phyloP scores from a whole-genome alignment of 2,329 filamentous ascomycete genomes.

The Aspergillus oerlinghausenensis region DNA sequence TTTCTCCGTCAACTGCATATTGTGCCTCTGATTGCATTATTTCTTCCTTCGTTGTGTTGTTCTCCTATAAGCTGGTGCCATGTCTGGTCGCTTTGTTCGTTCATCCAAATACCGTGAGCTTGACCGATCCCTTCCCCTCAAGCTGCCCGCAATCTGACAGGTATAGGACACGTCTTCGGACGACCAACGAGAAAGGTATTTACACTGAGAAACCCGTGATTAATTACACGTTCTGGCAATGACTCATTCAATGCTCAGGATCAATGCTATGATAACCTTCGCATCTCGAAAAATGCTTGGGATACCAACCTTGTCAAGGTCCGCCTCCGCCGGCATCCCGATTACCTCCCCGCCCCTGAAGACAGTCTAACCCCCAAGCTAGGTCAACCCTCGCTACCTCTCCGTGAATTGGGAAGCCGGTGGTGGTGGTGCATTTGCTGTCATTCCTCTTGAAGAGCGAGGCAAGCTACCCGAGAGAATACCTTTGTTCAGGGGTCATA shows the following conservation, averaged over 20 bases:
- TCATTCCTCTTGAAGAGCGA: constrained; percentile 83
- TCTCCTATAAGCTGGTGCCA: constrained; percentile 29
- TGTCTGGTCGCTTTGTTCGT: constrained; percentile 69
- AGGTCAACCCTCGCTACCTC: constrained; percentile 94
- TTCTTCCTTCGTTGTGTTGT: constrained; percentile 10
- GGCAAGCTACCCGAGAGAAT: constrained; percentile 90
- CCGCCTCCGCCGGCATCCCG: constrained; percentile 33
- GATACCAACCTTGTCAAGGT: constrained; percentile 98
- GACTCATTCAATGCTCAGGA: constrained; percentile 50
- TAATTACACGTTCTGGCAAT: background rate
- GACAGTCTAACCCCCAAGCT: constrained; percentile 18
- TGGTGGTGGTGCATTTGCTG: constrained; percentile 93
- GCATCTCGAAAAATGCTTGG: constrained; percentile 97
- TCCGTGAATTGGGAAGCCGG: constrained; percentile 98
- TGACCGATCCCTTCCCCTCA: constrained; percentile 9
- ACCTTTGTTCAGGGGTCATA: constrained; percentile 93
- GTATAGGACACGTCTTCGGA: constrained; percentile 86
- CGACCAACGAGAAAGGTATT: constrained; percentile 79
- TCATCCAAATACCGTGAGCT: constrained; percentile 68
- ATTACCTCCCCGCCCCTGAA: constrained; percentile 8
- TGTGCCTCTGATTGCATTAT: constrained; percentile 4
- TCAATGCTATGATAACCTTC: constrained; percentile 96
- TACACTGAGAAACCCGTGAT: background rate
- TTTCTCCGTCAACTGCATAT: constrained; percentile 14
- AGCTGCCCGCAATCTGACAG: constrained; percentile 26